These are phyloP conservation scores for Staphylotrichum longicolle DNA, from an alignment of 495 filamentous ascomycete genomes.

Conservation along the genomic window DNA sequence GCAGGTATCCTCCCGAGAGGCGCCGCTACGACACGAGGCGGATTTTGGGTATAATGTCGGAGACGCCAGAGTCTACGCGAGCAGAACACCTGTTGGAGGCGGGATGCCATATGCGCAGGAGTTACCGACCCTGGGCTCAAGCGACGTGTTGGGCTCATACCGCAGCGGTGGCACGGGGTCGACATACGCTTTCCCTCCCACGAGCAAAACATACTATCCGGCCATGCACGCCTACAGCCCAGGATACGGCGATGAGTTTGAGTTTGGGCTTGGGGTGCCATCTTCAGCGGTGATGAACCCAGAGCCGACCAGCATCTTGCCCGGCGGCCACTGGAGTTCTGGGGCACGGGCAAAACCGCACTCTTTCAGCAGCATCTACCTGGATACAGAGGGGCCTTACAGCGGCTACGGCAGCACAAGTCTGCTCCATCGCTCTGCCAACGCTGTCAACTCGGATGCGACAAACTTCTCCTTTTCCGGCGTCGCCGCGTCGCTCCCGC, in stretches of 20 bases:
- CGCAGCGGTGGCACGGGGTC: conserved; percentile 17
- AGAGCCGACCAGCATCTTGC: conserved; percentile 35
- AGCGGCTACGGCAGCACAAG: conserved; percentile 26
- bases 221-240: conserved; percentile 34
- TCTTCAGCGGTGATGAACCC: conserved; percentile 33
- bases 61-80: conserved; percentile 40
- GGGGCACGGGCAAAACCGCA: conserved; percentile 19
- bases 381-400: conserved; percentile 36
- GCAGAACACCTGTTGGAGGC: conserved; percentile 31
- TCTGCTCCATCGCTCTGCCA: conserved; percentile 40
- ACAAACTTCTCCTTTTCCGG: conserved; percentile 40
- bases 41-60: conserved; percentile 43
- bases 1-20: conserved; percentile 51
- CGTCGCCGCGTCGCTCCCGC: conserved; percentile 41
- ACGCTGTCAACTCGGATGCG: conserved; percentile 31
- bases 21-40: conserved; percentile 40
- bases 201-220: conserved; percentile 37
- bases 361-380: conserved; percentile 33
- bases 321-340: conserved; percentile 31
- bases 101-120: conserved; percentile 32
- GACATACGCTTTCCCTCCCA: conserved; percentile 31
- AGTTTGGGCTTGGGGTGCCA: conserved; percentile 39
- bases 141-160: conserved; percentile 34
- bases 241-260: conserved; percentile 40
- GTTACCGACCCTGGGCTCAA: conserved; percentile 27